Evolutionary conservation across 441 rosid species (phyloP).

Genomic region (Cnidoscolus chayamansa): DNA sequence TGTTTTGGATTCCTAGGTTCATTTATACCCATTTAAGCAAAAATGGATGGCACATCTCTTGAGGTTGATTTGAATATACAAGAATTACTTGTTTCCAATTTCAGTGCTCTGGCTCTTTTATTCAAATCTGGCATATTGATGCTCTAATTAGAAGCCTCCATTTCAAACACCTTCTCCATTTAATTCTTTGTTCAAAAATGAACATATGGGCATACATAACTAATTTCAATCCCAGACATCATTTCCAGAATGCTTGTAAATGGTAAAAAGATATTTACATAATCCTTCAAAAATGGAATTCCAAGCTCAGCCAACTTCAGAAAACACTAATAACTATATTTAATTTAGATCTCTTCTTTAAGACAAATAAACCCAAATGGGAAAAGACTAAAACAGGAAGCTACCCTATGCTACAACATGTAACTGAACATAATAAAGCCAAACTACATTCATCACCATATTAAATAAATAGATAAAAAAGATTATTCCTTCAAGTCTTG

Average conservation of each 20-base stretch:
- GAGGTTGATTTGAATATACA: not conserved
- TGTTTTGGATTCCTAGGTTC: not conserved
- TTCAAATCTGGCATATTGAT: not conserved
- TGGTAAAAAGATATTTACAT: not conserved
- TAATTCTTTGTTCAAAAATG: not conserved
- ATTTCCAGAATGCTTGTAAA: not conserved
- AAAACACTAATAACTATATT: constrained; percentile 3
- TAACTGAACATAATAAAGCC: not conserved
- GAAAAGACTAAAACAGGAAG: not conserved
- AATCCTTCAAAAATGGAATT: not conserved
- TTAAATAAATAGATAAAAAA: not conserved
- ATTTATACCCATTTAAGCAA: not conserved
- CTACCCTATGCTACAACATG: not conserved
- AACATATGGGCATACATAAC: not conserved
- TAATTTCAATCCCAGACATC: not conserved
- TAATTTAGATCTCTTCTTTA: not conserved
- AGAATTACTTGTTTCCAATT: not conserved
- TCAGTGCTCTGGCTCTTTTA: not conserved
- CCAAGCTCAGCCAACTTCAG: not conserved
- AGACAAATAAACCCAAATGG: not conserved
- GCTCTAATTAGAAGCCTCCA: not conserved
- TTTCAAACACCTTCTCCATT: not conserved
- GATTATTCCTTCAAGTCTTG: not conserved
- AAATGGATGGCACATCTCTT: not conserved
- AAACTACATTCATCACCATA: not conserved